Conservation (phyloP, 176 grass and related monocot species). For the Bromus sterilis region DNA sequence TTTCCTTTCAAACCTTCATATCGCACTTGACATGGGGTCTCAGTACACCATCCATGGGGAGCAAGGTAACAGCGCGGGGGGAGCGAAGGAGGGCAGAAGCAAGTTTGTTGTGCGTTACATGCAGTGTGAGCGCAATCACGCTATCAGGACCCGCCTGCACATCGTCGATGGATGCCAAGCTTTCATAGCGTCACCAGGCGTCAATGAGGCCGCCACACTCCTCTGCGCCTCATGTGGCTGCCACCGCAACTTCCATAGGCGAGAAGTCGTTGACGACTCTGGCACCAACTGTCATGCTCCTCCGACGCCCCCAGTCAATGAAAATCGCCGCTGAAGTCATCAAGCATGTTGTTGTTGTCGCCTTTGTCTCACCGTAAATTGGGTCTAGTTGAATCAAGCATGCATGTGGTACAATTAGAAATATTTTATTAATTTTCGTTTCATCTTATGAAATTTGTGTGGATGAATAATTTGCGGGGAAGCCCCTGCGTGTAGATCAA, state of each 20-base stretch:
- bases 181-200: slow-evolving; percentile 48
- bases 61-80: slow-evolving; percentile 17
- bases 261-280: slow-evolving; percentile 25
- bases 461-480: background rate
- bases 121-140: slow-evolving; percentile 64
- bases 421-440: background rate
- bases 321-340: background rate
- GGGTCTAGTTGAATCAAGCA: background rate
- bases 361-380: background rate
- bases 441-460: background rate
- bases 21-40: slow-evolving; percentile 31
- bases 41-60: background rate
- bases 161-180: slow-evolving; percentile 53
- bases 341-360: background rate
- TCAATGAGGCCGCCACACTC: slow-evolving; percentile 8
- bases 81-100: background rate
- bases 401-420: background rate
- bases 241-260: slow-evolving; percentile 66
- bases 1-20: background rate
- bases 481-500: background rate
- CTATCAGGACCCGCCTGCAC: slow-evolving; percentile 32
- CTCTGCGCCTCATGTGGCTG: slow-evolving; percentile 49
- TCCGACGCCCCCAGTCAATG: slow-evolving; percentile 9
- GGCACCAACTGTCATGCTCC: slow-evolving; percentile 5
- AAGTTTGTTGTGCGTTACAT: slow-evolving; percentile 24